Conservation (phyloP, 805 yeast genomes). For the Monosporozyma unispora region DNA sequence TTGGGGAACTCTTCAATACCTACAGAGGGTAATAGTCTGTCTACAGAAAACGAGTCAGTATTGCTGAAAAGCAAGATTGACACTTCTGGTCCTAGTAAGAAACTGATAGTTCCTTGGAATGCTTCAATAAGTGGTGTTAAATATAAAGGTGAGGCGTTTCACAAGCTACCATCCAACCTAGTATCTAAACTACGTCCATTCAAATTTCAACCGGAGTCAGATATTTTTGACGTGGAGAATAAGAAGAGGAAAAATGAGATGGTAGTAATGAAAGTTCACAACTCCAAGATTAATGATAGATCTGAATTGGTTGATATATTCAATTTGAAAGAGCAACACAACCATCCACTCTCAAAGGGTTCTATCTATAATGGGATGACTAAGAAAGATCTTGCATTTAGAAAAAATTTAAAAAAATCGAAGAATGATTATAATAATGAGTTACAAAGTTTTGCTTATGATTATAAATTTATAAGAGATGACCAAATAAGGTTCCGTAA, state of each 20-base stretch:
- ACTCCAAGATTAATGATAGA: constrained; percentile 26
- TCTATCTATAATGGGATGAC: neutral
- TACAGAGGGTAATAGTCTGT: constrained; percentile 1
- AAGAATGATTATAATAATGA: constrained; percentile 13
- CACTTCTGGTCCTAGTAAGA: constrained; percentile 8
- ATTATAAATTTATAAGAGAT: constrained; percentile 22
- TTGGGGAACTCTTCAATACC: constrained; percentile 30
- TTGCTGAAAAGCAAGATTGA: neutral
- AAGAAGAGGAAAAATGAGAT: constrained; percentile 57
- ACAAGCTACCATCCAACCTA: constrained; percentile 31
- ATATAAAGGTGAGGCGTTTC: constrained; percentile 24
- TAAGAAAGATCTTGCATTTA: neutral
- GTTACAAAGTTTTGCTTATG: constrained; percentile 11
- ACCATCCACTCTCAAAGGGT: neutral
- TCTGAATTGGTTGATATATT: constrained; percentile 21
- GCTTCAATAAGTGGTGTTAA: constrained; percentile 32
- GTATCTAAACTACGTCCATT: constrained; percentile 33
- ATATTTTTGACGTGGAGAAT: neutral
- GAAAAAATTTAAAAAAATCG: constrained; percentile 5
- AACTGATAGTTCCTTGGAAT: constrained; percentile 33
- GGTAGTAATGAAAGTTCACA: constrained; percentile 28
- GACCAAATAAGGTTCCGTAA: constrained; percentile 18
- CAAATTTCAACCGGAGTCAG: constrained; percentile 35
- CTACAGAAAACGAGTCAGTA: neutral
- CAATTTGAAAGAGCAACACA: constrained; percentile 2